Percentiles rank a stretch among this genome's conserved stretches.
Conservation (phyloP, 164 flowering plant species). For the Santalum album region DNA sequence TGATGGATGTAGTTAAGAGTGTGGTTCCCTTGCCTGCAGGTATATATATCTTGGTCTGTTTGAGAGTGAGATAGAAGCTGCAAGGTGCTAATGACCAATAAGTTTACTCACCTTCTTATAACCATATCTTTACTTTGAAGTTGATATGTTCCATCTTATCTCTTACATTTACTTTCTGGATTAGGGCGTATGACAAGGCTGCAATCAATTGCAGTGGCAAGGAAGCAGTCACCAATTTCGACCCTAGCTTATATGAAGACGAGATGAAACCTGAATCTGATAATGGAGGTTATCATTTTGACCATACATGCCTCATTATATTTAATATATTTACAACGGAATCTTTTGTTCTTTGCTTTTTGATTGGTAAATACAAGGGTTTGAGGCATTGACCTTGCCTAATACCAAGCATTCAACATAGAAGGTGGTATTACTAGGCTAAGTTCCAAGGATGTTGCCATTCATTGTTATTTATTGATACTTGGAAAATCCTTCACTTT, state of each 20-base stretch:
- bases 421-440: too few relatives aligned
- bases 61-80: conserved; percentile 92
- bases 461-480: too few relatives aligned
- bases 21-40: conserved; percentile 87
- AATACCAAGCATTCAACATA: not conserved
- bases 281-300: too few relatives aligned
- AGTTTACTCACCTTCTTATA: conserved; percentile 36
- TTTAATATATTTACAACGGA: too few relatives aligned
- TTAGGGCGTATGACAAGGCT: conserved; percentile 48
- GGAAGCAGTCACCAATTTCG: conserved; percentile 45
- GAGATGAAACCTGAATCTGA: conserved; percentile 6
- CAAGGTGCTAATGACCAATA: conserved; percentile 70
- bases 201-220: conserved; percentile 35
- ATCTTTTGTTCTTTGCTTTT: not conserved
- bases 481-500: not conserved
- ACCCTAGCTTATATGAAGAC: conserved; percentile 25
- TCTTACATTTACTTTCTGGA: not conserved
- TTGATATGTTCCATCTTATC: not conserved
- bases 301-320: not conserved
- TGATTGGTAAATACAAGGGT: too few relatives aligned
- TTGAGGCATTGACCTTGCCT: too few relatives aligned
- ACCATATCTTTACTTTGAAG: too few relatives aligned
- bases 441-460: too few relatives aligned
- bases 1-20: too few relatives aligned
- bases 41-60: conserved; percentile 95